These are phyloP conservation scores for Limonium bicolor DNA, from an alignment of 148 eudicot species.

Conservation along the genomic window DNA sequence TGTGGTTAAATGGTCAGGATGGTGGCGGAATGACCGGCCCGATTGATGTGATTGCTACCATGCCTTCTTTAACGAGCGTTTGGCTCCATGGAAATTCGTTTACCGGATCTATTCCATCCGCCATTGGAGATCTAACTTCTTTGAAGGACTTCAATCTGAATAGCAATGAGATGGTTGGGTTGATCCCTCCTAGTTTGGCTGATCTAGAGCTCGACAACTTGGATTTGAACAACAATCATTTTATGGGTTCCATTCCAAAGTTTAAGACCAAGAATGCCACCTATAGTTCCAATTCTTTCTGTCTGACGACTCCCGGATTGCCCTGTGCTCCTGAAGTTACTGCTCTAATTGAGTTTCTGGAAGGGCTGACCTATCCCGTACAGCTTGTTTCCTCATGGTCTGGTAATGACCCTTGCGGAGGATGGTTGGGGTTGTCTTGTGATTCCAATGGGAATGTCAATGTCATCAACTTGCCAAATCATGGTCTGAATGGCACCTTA, in stretches of 20 bases:
- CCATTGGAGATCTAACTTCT: conserved; percentile 35
- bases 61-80: conserved; percentile 61
- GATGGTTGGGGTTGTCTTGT: conserved; percentile 78
- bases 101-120: conserved; percentile 56
- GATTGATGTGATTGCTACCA: conserved; percentile 49
- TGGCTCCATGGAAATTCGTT: conserved; percentile 97
- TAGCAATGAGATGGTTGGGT: conserved; percentile 62
- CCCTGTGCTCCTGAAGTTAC: conserved; percentile 65
- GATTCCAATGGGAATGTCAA: conserved; percentile 30
- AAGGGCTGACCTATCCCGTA: conserved; percentile 50
- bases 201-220: conserved; percentile 30
- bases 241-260: conserved; percentile 78
- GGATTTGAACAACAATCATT: conserved; percentile 78
- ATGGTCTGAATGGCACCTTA: conserved; percentile 55
- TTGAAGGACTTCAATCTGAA: conserved; percentile 70
- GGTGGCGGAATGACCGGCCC: conserved; percentile 67
- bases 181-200: conserved; percentile 68
- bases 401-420: conserved; percentile 58
- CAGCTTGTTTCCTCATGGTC: conserved; percentile 72
- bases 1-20: conserved; percentile 74
- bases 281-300: conserved; percentile 48
- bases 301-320: conserved; percentile 40
- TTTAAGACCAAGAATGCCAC: conserved; percentile 49
- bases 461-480: conserved; percentile 49
- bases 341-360: conserved; percentile 68